Evolutionary conservation across 768 basidiomycete genomes (phyloP).

Genomic region (Pleurotus citrinopileatus): DNA sequence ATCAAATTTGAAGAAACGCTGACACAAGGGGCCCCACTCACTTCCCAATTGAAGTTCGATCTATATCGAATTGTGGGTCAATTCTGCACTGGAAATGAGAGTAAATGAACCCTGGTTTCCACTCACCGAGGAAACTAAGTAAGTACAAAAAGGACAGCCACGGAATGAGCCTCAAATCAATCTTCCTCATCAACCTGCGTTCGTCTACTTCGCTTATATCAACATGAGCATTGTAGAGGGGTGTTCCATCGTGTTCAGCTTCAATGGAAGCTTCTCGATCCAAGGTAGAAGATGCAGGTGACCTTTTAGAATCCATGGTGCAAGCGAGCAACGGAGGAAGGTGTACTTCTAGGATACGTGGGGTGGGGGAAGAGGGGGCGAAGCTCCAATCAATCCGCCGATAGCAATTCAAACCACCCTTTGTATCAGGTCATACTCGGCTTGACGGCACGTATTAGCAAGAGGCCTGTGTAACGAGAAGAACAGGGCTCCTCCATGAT

Average conservation of each 20-base stretch:
- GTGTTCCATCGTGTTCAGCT: slow-evolving; percentile 14
- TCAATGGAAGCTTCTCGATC: slow-evolving; percentile 32
- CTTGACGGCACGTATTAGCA: slow-evolving; percentile 7
- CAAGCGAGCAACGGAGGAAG: neutral
- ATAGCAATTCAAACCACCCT: neutral
- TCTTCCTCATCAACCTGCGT: slow-evolving; percentile 65
- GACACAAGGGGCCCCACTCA: slow-evolving; percentile 29
- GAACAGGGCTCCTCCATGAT: neutral
- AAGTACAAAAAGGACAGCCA: slow-evolving; percentile 78
- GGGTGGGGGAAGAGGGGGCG: neutral
- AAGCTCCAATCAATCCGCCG: slow-evolving; percentile 1
- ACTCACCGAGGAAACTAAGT: slow-evolving; percentile 60
- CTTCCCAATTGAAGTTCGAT: slow-evolving; percentile 53
- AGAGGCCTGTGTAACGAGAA: neutral
- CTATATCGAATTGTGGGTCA: slow-evolving; percentile 21
- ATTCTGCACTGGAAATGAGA: slow-evolving; percentile 20
- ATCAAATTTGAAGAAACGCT: slow-evolving; percentile 8
- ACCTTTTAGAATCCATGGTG: slow-evolving; percentile 1
- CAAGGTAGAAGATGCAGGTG: slow-evolving; percentile 16
- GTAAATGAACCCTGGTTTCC: slow-evolving; percentile 38
- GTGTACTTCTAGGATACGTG: neutral
- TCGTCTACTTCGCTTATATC: slow-evolving; percentile 66
- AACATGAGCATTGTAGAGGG: slow-evolving; percentile 44
- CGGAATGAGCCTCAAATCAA: slow-evolving; percentile 63
- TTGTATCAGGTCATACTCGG: slow-evolving; percentile 5